phyloP scores from a whole-genome alignment of 495 filamentous ascomycete species.

The Neurospora hispaniola region DNA sequence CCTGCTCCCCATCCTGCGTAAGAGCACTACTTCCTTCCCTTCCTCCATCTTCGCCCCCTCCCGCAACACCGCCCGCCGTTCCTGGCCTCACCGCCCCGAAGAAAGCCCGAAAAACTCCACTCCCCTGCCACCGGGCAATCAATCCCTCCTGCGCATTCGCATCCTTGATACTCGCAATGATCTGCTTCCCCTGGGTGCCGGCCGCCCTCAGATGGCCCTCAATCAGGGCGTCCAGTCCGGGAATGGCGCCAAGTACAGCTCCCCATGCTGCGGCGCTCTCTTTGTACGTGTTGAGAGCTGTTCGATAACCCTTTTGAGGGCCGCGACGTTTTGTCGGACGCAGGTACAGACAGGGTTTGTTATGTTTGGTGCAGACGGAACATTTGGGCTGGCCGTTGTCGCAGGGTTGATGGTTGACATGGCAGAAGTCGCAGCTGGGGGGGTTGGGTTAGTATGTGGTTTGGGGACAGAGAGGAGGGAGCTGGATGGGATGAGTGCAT shows the following conservation, averaged over 20 bases:
- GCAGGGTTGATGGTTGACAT: conserved; percentile 30
- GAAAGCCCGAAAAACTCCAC: conserved; percentile 24
- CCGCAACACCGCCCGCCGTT: conserved; percentile 9
- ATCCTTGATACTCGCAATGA: conserved; percentile 24
- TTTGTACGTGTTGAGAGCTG: conserved; percentile 29
- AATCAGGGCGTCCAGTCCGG: conserved; percentile 26
- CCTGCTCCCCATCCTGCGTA: conserved; percentile 2
- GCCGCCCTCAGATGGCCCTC: conserved; percentile 20
- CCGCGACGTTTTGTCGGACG: conserved; percentile 28
- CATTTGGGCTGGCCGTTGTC: conserved; percentile 30
- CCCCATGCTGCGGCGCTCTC: conserved; percentile 31
- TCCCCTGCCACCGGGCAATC: conserved; percentile 24
- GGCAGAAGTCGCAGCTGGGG: conserved; percentile 28
- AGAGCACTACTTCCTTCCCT: not conserved
- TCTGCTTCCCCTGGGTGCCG: conserved; percentile 13
- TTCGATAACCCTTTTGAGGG: conserved; percentile 27
- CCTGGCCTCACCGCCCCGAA: conserved; percentile 10
- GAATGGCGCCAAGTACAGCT: conserved; percentile 24
- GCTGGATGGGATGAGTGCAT: too few species aligned
- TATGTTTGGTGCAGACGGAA: conserved; percentile 25
- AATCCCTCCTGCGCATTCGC: conserved; percentile 23
- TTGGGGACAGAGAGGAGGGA: too few species aligned
- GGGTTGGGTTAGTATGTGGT: not conserved
- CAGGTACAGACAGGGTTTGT: conserved; percentile 27
- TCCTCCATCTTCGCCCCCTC: not conserved